Evolutionary conservation across 768 basidiomycete genomes (phyloP).

Genomic region (Boletus rufocinnamomeus): DNA sequence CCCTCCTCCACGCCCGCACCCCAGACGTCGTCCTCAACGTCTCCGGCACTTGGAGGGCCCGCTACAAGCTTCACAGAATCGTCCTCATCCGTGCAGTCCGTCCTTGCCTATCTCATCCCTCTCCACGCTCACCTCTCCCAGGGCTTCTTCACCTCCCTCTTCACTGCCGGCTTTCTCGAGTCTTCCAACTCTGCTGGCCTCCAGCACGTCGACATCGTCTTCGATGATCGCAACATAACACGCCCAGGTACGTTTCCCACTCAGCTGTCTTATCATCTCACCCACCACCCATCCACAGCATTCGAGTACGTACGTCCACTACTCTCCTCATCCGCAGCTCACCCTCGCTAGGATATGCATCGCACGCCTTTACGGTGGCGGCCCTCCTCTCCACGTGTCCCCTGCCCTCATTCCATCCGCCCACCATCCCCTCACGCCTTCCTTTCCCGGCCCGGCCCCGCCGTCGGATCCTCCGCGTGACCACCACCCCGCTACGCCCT

Average conservation of each 20-base stretch:
- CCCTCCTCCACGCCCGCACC: conserved; percentile 70
- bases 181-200: conserved; percentile 38
- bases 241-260: conserved; percentile 63
- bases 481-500: conserved; percentile 75
- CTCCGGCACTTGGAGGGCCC: conserved; percentile 64
- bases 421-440: conserved; percentile 68
- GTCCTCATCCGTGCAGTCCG: conserved; percentile 86
- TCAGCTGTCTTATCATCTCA: not conserved
- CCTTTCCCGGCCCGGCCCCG: conserved; percentile 45
- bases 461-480: conserved; percentile 42
- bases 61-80: conserved; percentile 80
- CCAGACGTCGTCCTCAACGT: conserved; percentile 79
- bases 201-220: conserved; percentile 67
- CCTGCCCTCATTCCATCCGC: conserved; percentile 65
- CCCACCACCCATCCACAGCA: conserved; percentile 45
- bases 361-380: conserved; percentile 83
- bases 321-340: conserved; percentile 4
- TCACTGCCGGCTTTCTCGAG: conserved; percentile 78
- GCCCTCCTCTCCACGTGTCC: conserved; percentile 71
- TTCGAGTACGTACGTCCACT: conserved; percentile 71
- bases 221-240: conserved; percentile 88
- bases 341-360: conserved; percentile 67
- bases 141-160: conserved; percentile 89
- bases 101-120: conserved; percentile 10
- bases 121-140: conserved; percentile 29